Base-by-base conservation (phyloP, 306 rosid genomes). In the Trifolium dubium region DNA sequence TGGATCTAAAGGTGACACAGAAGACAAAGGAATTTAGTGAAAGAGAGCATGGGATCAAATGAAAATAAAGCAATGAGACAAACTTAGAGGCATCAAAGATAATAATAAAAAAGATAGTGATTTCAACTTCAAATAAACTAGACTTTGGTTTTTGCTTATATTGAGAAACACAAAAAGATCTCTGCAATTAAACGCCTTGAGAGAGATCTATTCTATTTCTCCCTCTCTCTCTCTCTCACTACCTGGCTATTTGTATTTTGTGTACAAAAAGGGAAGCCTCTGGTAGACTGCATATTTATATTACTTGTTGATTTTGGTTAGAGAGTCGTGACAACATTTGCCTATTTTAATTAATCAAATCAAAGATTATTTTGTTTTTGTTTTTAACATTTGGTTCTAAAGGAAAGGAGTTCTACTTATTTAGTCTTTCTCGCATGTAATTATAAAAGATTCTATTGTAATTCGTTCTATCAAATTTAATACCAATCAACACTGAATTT, bases 1-100 rank as follows among this genome's bases (percentile, higher is more conserved):
- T 34, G 55, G 84, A 87, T 91, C 89, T 79, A 83, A 75, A 62
- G 76, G 14, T 74, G 77, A 29, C 73, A 65, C 44, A 79, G 81
- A 82, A 67, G 92, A 88, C 87, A 87, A 89, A 59, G 31, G 83
- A 78, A 81, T 75, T 78, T 65, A 31, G 77, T 8, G 23, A 74
- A 74, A 67, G 51, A 59, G 79, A 69, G 77, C 83, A 84, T 83
- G 87, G 88, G 86, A 88, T 84, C 83, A 71, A 74, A 79, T 64
- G 62, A 63, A 55, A 19, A 28, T 19, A 80, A 64, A 53, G 81
- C 72, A 58, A 62, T 41, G 74, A 31, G 88, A 82, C 87, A 80
- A 81, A 69, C 35, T 43, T 12, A 35, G 53, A 62, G 82, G 53
- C 74, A 80, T 78, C 56, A 67, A 67, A 47, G 66, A 72, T 19